A percentile compares a stretch with the other conserved stretches of the same genome.
phyloP scores from a whole-genome alignment of 2,329 filamentous ascomycete genomes.

The Ceratocystis variospora region DNA sequence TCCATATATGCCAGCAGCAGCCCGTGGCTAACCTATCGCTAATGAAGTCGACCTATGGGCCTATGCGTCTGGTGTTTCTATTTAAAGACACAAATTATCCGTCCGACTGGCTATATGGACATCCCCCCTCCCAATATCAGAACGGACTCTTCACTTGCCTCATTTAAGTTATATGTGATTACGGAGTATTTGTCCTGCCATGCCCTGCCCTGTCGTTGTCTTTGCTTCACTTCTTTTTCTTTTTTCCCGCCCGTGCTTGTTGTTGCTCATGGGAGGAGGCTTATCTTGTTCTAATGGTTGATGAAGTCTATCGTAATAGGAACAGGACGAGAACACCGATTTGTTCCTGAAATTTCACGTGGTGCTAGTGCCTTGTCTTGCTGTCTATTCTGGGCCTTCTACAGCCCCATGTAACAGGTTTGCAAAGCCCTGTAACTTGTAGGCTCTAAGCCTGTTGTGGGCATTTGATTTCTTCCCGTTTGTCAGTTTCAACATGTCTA shows the following conservation, averaged over 20 bases:
- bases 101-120: background rate
- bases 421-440: background rate
- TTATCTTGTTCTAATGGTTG: background rate
- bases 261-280: background rate
- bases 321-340: background rate
- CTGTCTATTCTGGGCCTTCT: background rate
- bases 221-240: background rate
- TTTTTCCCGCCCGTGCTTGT: background rate
- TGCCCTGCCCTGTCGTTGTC: background rate
- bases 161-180: background rate
- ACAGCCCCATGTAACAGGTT: background rate
- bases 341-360: slow-evolving; percentile 2
- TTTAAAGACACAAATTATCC: background rate
- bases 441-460: too few species aligned
- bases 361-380: background rate
- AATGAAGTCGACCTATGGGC: background rate
- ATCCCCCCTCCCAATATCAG: background rate
- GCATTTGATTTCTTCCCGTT: too few species aligned
- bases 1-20: background rate
- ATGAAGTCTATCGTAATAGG: background rate
- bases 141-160: background rate
- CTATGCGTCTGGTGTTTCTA: slow-evolving; percentile 1
- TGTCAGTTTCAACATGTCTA: background rate
- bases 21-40: too few species aligned
- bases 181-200: background rate